A percentile compares a stretch with the other conserved stretches of the same genome.
These are phyloP conservation scores for Scutellaria minor DNA, from an alignment of 257 asterid genomes.

Conservation along the genomic window DNA sequence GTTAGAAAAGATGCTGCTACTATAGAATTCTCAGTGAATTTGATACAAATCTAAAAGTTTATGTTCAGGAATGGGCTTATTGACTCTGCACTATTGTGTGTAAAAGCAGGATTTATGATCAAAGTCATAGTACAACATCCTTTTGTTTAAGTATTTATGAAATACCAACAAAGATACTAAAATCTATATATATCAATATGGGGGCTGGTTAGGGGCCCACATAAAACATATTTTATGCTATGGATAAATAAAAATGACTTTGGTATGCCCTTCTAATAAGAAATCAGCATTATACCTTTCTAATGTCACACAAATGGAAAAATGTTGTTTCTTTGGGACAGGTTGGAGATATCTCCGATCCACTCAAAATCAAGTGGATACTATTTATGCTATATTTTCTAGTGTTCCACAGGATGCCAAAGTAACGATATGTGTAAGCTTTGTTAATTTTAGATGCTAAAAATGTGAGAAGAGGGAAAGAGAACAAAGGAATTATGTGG, in stretches of 20 bases:
- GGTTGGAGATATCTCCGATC: too few species aligned
- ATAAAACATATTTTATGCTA: too few species aligned
- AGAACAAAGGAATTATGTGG: too few species aligned
- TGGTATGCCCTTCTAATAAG: background rate
- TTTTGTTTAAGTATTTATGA: background rate
- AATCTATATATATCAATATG: too few species aligned
- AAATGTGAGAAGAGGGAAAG: too few species aligned
- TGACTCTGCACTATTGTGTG: conserved; percentile 5
- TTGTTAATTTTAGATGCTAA: too few species aligned
- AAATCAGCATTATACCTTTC: background rate
- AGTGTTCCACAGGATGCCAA: too few species aligned
- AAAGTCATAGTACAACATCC: background rate
- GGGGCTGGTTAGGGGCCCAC: too few species aligned
- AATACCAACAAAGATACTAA: background rate
- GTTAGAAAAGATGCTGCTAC: background rate
- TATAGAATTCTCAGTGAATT: background rate
- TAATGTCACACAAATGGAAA: background rate
- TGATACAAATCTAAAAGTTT: background rate
- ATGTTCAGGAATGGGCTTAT: background rate
- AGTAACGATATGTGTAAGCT: too few species aligned
- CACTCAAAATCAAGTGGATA: too few species aligned
- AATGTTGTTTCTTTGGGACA: background rate
- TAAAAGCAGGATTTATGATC: background rate
- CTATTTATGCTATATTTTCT: too few species aligned
- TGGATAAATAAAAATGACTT: background rate